Evolutionary conservation across 2,329 filamentous ascomycete genomes (phyloP), one percentile per base, ranked within the genome.

Genomic region (Lomentospora prolificans): DNA sequence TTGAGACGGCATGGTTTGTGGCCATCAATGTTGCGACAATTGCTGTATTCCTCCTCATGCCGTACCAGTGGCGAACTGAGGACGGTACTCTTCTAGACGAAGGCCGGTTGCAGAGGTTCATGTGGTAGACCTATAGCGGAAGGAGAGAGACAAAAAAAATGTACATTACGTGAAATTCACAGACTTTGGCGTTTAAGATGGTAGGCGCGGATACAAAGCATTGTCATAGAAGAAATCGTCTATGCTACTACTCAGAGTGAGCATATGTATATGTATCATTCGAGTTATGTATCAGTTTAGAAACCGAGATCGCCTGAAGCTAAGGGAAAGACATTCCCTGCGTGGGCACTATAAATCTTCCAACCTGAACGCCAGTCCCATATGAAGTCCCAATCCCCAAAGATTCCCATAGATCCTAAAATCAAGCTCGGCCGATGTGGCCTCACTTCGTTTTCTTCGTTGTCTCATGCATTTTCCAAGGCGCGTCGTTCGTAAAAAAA

Each of bases 1-100:
- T 79, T 2, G 89, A 94, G 71, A 89, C 85, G 3, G 56, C 70
- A 0, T 92, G 87, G 86, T 85, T 88, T 61, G 58, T 85, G 28
- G 63, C 69, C 2, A 76, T 94, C 55, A 89, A 91, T 65, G 65
- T 66, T 1, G 75, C 66, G 0, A 89, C 88, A 2, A 84, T 85
- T 60, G 87, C 85, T 64, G 72, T 89, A 3, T 95, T 94, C 65
- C 65, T 94, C 55, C 75, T 75, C 56, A 76, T 76, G 63, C 83
- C 82, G 0, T 94, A 89, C 60, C 68, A 76, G 56, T 94, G 89
- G 87, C 69, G 66, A 61, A 68, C 72, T 1, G 73, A 75, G 54
- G 73, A 78, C 25, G 81, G 80, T 7, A 69, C 64, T 4, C 50
- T 80, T 2, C 72, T 81, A 30, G 80, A 84, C 50, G 72, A 65